Evolutionary conservation across 2,329 filamentous ascomycete species (phyloP).

Genomic region (Neoarthrinium moseri): DNA sequence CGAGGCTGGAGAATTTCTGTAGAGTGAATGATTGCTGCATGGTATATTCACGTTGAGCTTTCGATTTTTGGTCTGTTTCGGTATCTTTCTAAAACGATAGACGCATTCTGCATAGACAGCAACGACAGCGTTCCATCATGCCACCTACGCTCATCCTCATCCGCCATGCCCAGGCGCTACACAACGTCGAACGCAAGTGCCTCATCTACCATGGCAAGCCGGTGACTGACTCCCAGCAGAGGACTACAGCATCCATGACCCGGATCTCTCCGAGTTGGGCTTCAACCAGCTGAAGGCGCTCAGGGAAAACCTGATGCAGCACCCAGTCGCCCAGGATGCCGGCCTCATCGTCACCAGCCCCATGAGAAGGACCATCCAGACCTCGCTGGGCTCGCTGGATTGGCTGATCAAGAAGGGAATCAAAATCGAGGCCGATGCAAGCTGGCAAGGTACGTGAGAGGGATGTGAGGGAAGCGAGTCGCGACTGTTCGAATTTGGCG

Average conservation of each 20-base stretch:
- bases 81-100: too few relatives aligned
- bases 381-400: constrained; percentile 55
- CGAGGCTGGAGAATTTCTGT: too few relatives aligned
- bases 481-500: not conserved
- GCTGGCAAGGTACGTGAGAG: constrained; percentile 59
- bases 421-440: constrained; percentile 55
- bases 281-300: constrained; percentile 46
- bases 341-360: constrained; percentile 61
- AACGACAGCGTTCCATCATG: too few relatives aligned
- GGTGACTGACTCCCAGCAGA: constrained; percentile 33
- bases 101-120: too few relatives aligned
- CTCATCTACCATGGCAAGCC: not conserved
- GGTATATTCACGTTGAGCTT: too few relatives aligned
- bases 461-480: not conserved
- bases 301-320: constrained; percentile 38
- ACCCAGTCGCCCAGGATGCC: constrained; percentile 38
- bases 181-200: constrained; percentile 52
- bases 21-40: too few relatives aligned
- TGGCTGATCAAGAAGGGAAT: constrained; percentile 57
- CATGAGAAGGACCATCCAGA: constrained; percentile 66
- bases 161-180: constrained; percentile 77
- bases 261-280: constrained; percentile 48
- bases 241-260: constrained; percentile 49
- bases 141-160: constrained; percentile 71
- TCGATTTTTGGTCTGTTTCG: too few relatives aligned